Evolutionary conservation across 2,329 filamentous ascomycete species (phyloP), one percentile per base, ranked within the genome.

Genomic region (Colletotrichum brevisporum): DNA sequence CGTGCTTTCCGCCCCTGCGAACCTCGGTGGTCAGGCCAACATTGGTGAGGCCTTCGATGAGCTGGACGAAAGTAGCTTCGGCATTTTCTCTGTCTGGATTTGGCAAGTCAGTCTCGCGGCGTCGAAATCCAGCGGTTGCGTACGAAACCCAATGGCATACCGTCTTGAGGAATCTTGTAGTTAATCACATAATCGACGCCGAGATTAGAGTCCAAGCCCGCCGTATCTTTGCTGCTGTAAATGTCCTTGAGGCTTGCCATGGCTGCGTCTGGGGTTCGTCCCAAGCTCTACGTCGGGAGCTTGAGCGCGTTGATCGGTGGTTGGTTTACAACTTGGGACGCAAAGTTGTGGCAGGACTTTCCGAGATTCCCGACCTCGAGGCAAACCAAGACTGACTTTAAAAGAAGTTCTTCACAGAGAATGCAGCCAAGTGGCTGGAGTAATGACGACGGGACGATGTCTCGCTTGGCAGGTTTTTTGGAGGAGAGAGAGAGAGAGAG

Each of bases 1-100:
- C 93, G 64, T 89, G 85, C 31, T 90, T 88, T 73, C 92, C 90
- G 65, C 94, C 94, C 75, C 91, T 90, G 72, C 96, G 92, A 58
- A 97, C 95, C 81, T 98, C 94, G 10, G 93, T 94, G 50, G 92
- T 89, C 71, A 98, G 86, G n/a, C 95, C 95, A 52, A 95, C 92
- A 56, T 86, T 84, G 39, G 92, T 89, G 47, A 99, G 88, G 47
- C 90, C 89, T 75, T 92, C 84, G 75, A 97, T 87, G 48, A 98
- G 90, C 76, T 91, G 90, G 72, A 92, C 89, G 77, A 97, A 97
- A 74, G 91, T 88, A 16, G 90, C 88, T 77, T 92, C 89, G 16
- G 94, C 93, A 77, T 92, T 85, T 47, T 84, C 81, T 74, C 89
- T 90, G 74, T 91, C 93, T 94, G 13, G 13, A 16, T 66, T 31